These are phyloP conservation scores for Lactuca sativa DNA, from an alignment of 129 eudicot genomes.

Conservation along the genomic window DNA sequence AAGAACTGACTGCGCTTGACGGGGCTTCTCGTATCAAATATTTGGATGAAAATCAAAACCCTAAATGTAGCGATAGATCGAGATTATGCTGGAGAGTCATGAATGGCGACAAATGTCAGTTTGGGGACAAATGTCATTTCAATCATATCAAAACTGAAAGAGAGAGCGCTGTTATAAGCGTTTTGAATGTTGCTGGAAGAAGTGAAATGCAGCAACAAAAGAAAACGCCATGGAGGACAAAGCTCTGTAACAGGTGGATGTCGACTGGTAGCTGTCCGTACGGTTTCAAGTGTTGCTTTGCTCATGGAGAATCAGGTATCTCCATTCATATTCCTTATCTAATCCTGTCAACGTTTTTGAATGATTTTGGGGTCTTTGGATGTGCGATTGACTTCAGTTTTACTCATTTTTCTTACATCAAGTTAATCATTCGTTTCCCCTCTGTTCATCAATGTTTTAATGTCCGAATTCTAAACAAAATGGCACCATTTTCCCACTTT, in stretches of 20 bases:
- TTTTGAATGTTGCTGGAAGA: conserved; percentile 20
- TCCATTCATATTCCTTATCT: not conserved
- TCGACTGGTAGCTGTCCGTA: conserved; percentile 40
- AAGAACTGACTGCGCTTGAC: not conserved
- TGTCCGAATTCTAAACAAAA: not conserved
- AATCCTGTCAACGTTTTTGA: not conserved
- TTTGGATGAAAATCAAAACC: conserved; percentile 18
- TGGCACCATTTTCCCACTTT: not conserved
- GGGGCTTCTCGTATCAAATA: conserved; percentile 4
- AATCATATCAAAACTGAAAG: conserved; percentile 22
- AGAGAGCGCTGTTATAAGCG: conserved; percentile 25
- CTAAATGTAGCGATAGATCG: not conserved
- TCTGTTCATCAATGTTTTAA: conserved; percentile 9
- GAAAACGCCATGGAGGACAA: conserved; percentile 39
- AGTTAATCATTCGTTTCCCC: not conserved
- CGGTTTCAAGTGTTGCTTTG: conserved; percentile 48
- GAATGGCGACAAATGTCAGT: conserved; percentile 37
- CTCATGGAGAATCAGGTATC: conserved; percentile 72
- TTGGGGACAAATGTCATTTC: conserved; percentile 46
- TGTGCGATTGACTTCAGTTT: not conserved
- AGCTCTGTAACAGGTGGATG: conserved; percentile 56
- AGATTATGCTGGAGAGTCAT: conserved; percentile 17
- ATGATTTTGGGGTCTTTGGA: conserved; percentile 5
- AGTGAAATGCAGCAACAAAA: conserved; percentile 23
- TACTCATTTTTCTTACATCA: not conserved